Conservation (phyloP, 2,329 filamentous ascomycete genomes). For the Pyrenochaeta sp. region DNA sequence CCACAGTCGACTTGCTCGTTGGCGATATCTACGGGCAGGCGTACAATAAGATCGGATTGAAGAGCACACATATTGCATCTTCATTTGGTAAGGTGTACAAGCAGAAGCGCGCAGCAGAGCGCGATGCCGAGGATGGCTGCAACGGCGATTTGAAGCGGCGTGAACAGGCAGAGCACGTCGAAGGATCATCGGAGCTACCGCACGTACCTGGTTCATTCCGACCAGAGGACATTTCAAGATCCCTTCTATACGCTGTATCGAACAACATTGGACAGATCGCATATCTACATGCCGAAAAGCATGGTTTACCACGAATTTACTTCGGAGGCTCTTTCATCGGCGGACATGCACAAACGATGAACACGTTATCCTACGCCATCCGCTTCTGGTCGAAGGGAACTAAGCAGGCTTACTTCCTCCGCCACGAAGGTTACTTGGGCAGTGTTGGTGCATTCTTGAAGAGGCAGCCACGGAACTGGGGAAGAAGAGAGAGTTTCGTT, state of each 20-base stretch:
- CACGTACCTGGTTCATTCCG: slow-evolving; percentile 66
- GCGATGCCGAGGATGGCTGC: slow-evolving; percentile 74
- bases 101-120: slow-evolving; percentile 85
- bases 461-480: slow-evolving; percentile 90
- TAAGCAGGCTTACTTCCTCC: slow-evolving; percentile 94
- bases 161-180: slow-evolving; percentile 46
- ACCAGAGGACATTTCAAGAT: slow-evolving; percentile 86
- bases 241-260: slow-evolving; percentile 88
- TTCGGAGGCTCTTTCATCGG: slow-evolving; percentile 98
- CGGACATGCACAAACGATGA: slow-evolving; percentile 96
- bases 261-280: slow-evolving; percentile 99
- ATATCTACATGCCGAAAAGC: slow-evolving; percentile 95
- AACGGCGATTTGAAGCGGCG: slow-evolving; percentile 59
- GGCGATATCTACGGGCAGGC: slow-evolving; percentile 97
- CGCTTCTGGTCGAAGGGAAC: slow-evolving; percentile 95
- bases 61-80: slow-evolving; percentile 93
- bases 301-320: slow-evolving; percentile 90
- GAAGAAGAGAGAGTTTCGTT: slow-evolving; percentile 75
- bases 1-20: slow-evolving; percentile 93
- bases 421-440: slow-evolving; percentile 95
- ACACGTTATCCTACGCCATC: slow-evolving; percentile 95
- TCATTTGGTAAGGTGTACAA: slow-evolving; percentile 97
- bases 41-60: slow-evolving; percentile 95
- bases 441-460: slow-evolving; percentile 94
- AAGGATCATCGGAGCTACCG: slow-evolving; percentile 38